Base-by-base conservation (phyloP, 2,329 filamentous ascomycete species). In the Pseudogymnoascus sp. region DNA sequence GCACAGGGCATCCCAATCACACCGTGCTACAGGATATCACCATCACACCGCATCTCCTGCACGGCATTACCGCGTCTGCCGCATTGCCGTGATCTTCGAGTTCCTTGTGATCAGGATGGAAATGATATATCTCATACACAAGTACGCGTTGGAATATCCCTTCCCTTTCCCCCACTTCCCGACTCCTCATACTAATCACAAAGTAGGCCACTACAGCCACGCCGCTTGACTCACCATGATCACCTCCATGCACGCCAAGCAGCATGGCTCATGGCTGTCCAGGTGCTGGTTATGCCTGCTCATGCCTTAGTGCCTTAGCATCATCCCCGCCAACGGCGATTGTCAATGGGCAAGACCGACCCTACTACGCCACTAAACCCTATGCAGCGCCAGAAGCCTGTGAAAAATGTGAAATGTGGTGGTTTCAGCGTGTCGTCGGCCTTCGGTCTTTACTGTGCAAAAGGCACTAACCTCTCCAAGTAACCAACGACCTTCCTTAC, bases 91-190 rank as follows among this genome's bases (percentile, higher is more conserved):
- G n/a, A 11, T 52, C 7, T 3, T 8, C 45, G 11, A 6, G 14
- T 14, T 52, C 45, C 45, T 25, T n/a, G 25, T 52, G 23, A 30
- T 16, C 45, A 30, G 6, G 25, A 30, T 16, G 14, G n/a, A 52
- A 30, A 16, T 30, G 45, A 52, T 52, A 52, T 52, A 52, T 52
- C 45, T 25, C 45, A 52, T 30, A 52, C 45, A 52, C 45, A 52
- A 52, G 45, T 30, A 12, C 45, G 45, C 22, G 23, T 49, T 49
- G 42, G 42, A 16, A 28, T 49, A 49, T 28, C 23, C 42, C 45
- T 49, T n/a, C 25, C 23, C 45, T 5, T 16, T 11, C 14, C n/a
- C 14, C 42, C 25, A 14, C 25, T 55, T 55, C 25, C 4, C 12
- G 25, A 11, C 23, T 55, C 45, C n/a, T 19, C 25, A 55, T 55